Evolutionary conservation across 257 asterid genomes (phyloP).

Genomic region (Solanum medicagineum): DNA sequence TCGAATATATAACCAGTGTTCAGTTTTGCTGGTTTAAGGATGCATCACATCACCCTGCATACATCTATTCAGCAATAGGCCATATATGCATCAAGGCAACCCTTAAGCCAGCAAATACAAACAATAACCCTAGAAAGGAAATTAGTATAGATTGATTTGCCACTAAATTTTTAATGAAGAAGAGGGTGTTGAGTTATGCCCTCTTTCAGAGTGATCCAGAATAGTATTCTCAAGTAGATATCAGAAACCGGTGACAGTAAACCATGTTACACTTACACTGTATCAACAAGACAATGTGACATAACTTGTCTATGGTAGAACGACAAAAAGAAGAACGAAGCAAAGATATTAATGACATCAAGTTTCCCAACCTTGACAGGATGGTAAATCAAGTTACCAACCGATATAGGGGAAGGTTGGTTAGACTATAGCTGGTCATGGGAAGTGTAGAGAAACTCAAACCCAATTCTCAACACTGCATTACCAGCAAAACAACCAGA

Average conservation of each 20-base stretch:
- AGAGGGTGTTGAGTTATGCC: not conserved
- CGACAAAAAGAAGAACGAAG: not conserved
- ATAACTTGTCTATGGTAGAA: not conserved
- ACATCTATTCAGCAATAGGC: not conserved
- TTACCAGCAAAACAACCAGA: slow-evolving; percentile 22
- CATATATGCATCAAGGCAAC: not conserved
- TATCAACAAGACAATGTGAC: not conserved
- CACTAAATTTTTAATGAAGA: not conserved
- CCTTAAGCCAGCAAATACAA: not conserved
- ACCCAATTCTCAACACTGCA: slow-evolving; percentile 28
- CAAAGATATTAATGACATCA: not conserved
- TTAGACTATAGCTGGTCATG: slow-evolving; percentile 27
- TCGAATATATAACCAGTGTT: not conserved
- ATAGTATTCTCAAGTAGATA: not conserved
- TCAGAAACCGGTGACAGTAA: not conserved
- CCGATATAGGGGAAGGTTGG: slow-evolving; percentile 19
- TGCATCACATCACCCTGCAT: not conserved
- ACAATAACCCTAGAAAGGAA: not conserved
- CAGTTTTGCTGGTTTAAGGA: not conserved
- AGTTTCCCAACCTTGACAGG: slow-evolving; percentile 27
- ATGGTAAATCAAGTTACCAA: slow-evolving; percentile 5
- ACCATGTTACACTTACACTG: not conserved
- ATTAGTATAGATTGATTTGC: not conserved
- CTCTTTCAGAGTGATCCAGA: not conserved
- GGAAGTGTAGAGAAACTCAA: slow-evolving; percentile 26